These are phyloP conservation scores for Ogataea neopini DNA, from an alignment of 805 yeast species.

Conservation along the genomic window DNA sequence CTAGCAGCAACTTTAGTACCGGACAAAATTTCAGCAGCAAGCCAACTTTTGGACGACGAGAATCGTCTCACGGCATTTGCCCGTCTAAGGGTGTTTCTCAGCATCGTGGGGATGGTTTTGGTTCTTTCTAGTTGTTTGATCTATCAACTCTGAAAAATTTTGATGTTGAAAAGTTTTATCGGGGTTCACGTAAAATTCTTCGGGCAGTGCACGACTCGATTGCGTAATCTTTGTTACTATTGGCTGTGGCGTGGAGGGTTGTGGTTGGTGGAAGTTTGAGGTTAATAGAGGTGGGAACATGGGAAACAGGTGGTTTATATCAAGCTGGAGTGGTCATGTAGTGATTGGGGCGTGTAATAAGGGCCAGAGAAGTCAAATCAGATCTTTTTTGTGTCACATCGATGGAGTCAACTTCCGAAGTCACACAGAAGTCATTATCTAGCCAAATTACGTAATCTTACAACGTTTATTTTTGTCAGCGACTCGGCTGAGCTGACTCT, in stretches of 20 bases:
- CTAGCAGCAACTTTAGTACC: slow-evolving; percentile 49
- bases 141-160: not conserved
- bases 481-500: no score
- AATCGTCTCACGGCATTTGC: slow-evolving; percentile 16
- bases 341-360: not conserved
- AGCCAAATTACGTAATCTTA: no score
- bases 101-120: slow-evolving; percentile 1
- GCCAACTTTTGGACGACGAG: slow-evolving; percentile 15
- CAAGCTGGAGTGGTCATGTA: not conserved
- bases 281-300: no score
- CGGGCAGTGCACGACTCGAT: slow-evolving; percentile 10
- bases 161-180: slow-evolving; percentile 1
- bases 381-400: not conserved
- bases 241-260: not conserved
- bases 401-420: not conserved
- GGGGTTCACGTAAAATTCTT: slow-evolving; percentile 2
- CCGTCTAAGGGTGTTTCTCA: slow-evolving; percentile 11
- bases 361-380: not conserved
- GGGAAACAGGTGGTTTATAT: no score
- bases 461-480: no score
- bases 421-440: not conserved
- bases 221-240: not conserved
- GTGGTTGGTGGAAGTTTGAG: no score
- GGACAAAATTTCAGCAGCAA: slow-evolving; percentile 39
- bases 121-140: no score